Evolutionary conservation across 306 rosid genomes (phyloP), one percentile per base, ranked within the genome.

Genomic region (Prosopis cineraria): DNA sequence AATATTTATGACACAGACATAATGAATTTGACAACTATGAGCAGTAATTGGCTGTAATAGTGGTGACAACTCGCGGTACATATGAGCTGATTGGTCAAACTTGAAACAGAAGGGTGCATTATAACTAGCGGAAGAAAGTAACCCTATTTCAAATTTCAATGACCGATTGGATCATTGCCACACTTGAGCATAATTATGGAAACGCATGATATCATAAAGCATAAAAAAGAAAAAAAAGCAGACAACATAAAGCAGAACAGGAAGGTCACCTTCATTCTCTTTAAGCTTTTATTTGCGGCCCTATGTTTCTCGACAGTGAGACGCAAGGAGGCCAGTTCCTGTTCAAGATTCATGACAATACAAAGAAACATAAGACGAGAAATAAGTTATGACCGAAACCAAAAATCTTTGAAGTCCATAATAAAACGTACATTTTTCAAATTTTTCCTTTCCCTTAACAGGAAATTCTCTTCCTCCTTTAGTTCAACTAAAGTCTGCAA

Each of bases 401-500:
- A 50, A 22, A 45, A 44, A 24, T 53, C 37, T 36, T 68, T 33
- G 39, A 69, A 79, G 63, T 60, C 16, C 30, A 27, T 70, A 14
- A 53, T 24, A 62, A 27, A 87, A 67, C 87, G 25, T 88, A 95
- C 98, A 78, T 40, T 91, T 81, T 82, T 86, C 93, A 92, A 86
- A 70, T 68, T 79, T 82, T 60, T 86, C 72, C 89, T 89, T 82
- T 95, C 98, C 83, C 82, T 85, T 78, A 91, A 79, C 59, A 92
- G 87, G 17, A 83, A 45, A 85, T 60, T 84, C 84, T 92, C 97
- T 88, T 89, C 98, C 78, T 92, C 98, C 84, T 70, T 89, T 70
- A 95, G 90, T 76, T 92, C 96, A 68, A 91, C 85, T 50, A 93
- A 75, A 22, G 98, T 91, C 98, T 95, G 96, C 72, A 79, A 87